These are phyloP conservation scores for Breynia disticha DNA, from an alignment of 441 rosid genomes.

Conservation along the genomic window DNA sequence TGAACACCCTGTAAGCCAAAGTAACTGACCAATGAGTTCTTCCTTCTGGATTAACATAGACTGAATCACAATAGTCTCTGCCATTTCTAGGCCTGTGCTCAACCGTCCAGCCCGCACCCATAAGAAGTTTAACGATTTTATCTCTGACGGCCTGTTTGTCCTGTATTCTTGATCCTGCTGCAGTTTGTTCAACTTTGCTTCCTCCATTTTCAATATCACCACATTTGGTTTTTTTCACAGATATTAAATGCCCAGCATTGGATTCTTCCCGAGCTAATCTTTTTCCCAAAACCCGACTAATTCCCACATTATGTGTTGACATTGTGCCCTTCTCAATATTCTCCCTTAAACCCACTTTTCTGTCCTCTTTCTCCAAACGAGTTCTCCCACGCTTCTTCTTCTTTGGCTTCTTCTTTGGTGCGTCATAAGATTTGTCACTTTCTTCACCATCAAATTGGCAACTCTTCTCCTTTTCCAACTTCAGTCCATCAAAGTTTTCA, in stretches of 20 bases:
- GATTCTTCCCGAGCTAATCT: constrained; percentile 9
- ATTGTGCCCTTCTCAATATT: constrained; percentile 10
- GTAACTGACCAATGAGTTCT: constrained; percentile 96
- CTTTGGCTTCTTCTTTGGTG: constrained; percentile 11
- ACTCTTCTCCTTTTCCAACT: constrained; percentile 3
- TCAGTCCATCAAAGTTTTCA: constrained; percentile 5
- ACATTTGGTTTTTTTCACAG: constrained; percentile 9
- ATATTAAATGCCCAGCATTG: constrained; percentile 5
- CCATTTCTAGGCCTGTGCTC: constrained; percentile 66
- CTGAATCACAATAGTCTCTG: constrained; percentile 60
- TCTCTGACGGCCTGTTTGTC: constrained; percentile 59
- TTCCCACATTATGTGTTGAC: constrained; percentile 10
- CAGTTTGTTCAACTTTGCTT: constrained; percentile 9
- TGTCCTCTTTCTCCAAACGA: constrained; percentile 13
- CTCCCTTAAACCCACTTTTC: constrained; percentile 10
- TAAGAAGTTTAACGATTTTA: constrained; percentile 52
- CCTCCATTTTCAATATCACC: constrained; percentile 12
- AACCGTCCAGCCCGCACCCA: constrained; percentile 84
- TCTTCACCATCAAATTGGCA: neutral
- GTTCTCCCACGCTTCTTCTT: constrained; percentile 28
- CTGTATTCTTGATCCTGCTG: constrained; percentile 21
- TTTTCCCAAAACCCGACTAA: constrained; percentile 14
- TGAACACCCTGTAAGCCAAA: constrained; percentile 65
- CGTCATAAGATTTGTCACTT: neutral
- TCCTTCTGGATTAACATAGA: constrained; percentile 88